Evolutionary conservation across 2,329 filamentous ascomycete species (phyloP).

Genomic region (Esteya vermicola): DNA sequence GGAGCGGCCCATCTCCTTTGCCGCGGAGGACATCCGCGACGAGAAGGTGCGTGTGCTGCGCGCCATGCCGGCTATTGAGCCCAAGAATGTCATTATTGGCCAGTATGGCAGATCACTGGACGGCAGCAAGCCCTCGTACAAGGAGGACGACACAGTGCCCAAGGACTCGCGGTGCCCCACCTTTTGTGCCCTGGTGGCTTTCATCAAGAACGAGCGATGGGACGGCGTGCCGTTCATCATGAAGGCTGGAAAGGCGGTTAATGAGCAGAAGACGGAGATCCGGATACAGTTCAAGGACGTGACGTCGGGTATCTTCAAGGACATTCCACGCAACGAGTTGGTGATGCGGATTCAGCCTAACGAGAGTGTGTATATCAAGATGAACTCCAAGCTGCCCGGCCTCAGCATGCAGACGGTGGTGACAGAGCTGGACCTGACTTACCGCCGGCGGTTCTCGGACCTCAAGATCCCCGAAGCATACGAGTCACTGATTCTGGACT

Average conservation of each 20-base stretch:
- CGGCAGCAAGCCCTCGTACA: constrained; percentile 92
- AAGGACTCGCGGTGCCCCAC: constrained; percentile 96
- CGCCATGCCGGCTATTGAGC: constrained; percentile 85
- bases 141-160: constrained; percentile 96
- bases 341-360: constrained; percentile 99
- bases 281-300: constrained; percentile 99
- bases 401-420: constrained; percentile 99
- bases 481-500: constrained; percentile 92
- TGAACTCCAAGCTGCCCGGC: constrained; percentile 98
- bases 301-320: constrained; percentile 98
- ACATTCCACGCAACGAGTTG: constrained; percentile 97
- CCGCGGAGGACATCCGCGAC: constrained; percentile 92
- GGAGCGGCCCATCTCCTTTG: constrained; percentile 97
- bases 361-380: constrained; percentile 99
- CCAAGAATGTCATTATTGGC: constrained; percentile 99
- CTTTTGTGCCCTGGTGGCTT: constrained; percentile 92
- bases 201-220: constrained; percentile 99
- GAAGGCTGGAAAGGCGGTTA: constrained; percentile 96
- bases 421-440: constrained; percentile 95
- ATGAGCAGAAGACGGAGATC: constrained; percentile 99
- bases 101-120: constrained; percentile 96
- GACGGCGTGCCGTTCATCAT: constrained; percentile 98
- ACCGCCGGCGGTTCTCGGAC: constrained; percentile 95
- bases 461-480: constrained; percentile 99
- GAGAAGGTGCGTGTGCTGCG: constrained; percentile 96